Base-by-base conservation (phyloP, 441 rosid species). In the Pelargonium citronellum region DNA sequence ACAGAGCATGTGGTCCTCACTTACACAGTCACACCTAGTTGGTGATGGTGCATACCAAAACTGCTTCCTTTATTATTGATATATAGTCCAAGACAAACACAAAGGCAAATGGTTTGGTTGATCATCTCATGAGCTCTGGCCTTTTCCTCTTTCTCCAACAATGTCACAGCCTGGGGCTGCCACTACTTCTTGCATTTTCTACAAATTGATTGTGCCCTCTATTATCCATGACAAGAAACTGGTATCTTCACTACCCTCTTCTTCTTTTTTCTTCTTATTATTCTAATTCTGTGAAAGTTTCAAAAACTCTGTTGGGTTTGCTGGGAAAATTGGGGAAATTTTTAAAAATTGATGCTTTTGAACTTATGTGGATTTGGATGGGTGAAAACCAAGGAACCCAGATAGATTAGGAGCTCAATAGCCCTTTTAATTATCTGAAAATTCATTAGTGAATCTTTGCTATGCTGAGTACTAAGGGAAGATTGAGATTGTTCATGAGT, bases 191-290 rank as follows among this genome's bases (percentile, higher is more conserved):
- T 60, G 64, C 64, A 60, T 60, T 60, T 60, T 60, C 64, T 60
- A 60, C 64, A 60, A 60, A 37, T 22, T 60, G 37, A 60, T 60
- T 60, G 64, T 60, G 64, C 64, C 64, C 37, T 60, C 64, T 34
- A 60, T 60, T 34, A 60, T 60, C 64, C 64, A 60, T 60, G 64
- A 60, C n/a, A 60, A 60, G 37, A 17, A 24, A 60, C 64, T 60
- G 64, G 64, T 60, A 60, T 24, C 24, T 55, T 9, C 64, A 60
- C 64, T 22, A 7, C 37, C 22, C 63, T 7, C 63, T 7, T 20
- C 64, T 60, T 60, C 64, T 60, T 60, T 60, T n/a, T 22, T 55
- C 19, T 17, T 27, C 8, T 27, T 55, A 5, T 60, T 11, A 3
- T 20, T 24, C 30, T 60, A 27, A 7, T 58, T 58, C 12, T 20